These are phyloP conservation scores for Paradendryphiella salina DNA, from an alignment of 2,329 filamentous ascomycete genomes.

Conservation along the genomic window DNA sequence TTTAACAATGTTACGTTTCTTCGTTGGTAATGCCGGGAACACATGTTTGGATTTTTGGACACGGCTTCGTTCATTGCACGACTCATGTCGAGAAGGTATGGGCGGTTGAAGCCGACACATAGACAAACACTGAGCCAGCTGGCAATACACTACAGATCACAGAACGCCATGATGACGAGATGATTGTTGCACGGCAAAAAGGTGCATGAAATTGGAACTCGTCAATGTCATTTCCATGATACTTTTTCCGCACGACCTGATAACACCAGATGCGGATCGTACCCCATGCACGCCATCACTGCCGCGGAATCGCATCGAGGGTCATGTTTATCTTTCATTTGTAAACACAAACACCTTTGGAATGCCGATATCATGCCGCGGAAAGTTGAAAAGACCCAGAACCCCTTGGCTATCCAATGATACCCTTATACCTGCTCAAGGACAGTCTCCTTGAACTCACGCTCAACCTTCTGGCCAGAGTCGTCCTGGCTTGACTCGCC, in stretches of 20 bases:
- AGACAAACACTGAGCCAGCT: too few relatives aligned
- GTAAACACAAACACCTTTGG: slow-evolving; percentile 50
- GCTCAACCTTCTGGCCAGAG: slow-evolving; percentile 92
- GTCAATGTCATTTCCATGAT: slow-evolving; percentile 45
- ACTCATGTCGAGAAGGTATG: neutral
- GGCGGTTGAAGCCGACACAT: neutral
- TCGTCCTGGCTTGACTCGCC: slow-evolving; percentile 96
- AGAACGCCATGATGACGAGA: neutral
- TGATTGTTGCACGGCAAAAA: neutral
- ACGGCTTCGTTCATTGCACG: neutral
- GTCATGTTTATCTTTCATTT: slow-evolving; percentile 47
- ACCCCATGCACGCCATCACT: slow-evolving; percentile 45
- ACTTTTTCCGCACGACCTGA: slow-evolving; percentile 42
- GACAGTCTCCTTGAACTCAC: slow-evolving; percentile 98
- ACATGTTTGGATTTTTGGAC: neutral
- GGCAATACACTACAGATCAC: neutral
- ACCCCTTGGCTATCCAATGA: slow-evolving; percentile 45
- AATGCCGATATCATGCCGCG: slow-evolving; percentile 49
- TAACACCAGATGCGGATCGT: slow-evolving; percentile 42
- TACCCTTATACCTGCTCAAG: slow-evolving; percentile 82
- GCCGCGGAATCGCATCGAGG: slow-evolving; percentile 39
- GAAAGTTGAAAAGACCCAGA: slow-evolving; percentile 47
- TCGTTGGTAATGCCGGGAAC: too few relatives aligned
- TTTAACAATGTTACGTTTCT: too few relatives aligned
- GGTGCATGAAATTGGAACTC: slow-evolving; percentile 24